phyloP scores from a whole-genome alignment of 2,329 filamentous ascomycete genomes.

The Talaromyces sp. region DNA sequence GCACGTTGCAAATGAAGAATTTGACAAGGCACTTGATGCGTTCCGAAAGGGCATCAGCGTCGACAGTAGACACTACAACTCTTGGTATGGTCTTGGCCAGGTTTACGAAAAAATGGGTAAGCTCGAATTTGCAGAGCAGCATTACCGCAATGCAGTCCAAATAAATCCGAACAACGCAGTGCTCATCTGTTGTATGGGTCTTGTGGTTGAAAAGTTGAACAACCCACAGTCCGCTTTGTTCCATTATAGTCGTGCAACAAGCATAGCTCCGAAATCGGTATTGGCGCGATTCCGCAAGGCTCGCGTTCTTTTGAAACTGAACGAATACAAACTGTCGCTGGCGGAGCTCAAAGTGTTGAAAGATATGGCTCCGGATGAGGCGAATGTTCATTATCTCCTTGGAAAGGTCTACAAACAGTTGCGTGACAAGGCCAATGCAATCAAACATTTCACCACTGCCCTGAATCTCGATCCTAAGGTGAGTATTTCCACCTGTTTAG shows the following conservation, averaged over 20 bases:
- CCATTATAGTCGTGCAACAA: constrained; percentile 78
- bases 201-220: constrained; percentile 83
- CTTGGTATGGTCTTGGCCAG: constrained; percentile 83
- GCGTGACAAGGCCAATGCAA: constrained; percentile 65
- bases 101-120: constrained; percentile 90
- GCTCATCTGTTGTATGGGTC: constrained; percentile 85
- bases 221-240: constrained; percentile 73
- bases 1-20: constrained; percentile 93
- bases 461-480: constrained; percentile 96
- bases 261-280: constrained; percentile 74
- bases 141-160: constrained; percentile 80
- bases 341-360: constrained; percentile 83
- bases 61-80: constrained; percentile 90
- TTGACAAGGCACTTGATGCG: constrained; percentile 84
- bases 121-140: constrained; percentile 83
- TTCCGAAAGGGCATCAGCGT: constrained; percentile 84
- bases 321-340: constrained; percentile 67
- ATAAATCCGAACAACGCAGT: constrained; percentile 96
- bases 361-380: constrained; percentile 87
- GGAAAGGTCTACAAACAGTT: constrained; percentile 63
- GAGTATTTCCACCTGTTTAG: constrained; percentile 30
- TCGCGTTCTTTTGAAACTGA: constrained; percentile 73
- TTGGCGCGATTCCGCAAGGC: constrained; percentile 92
- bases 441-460: constrained; percentile 90
- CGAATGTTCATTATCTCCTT: constrained; percentile 91